These are phyloP conservation scores for Pseudophaeomoniella oleicola DNA, from an alignment of 2,329 filamentous ascomycete species.

Conservation along the genomic window DNA sequence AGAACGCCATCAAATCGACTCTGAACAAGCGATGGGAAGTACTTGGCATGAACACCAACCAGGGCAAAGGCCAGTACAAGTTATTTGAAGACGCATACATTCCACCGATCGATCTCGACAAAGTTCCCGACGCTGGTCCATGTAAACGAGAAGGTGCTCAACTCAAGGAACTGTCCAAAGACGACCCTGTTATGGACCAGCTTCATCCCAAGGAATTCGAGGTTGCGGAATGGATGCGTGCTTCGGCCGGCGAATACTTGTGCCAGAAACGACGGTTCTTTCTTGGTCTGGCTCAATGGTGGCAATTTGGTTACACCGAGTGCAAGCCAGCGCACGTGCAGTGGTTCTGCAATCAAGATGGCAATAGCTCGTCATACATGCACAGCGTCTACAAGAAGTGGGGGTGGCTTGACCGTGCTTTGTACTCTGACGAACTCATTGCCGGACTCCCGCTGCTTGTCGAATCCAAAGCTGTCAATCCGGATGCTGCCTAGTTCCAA, in stretches of 20 bases:
- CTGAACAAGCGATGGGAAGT: background rate
- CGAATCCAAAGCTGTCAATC: background rate
- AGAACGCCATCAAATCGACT: background rate
- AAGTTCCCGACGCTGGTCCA: background rate
- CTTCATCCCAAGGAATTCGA: background rate
- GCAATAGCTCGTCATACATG: background rate
- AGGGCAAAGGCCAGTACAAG: background rate
- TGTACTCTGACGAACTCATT: background rate
- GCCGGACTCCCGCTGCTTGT: background rate
- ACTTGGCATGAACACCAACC: background rate
- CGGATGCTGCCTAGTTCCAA: too few species aligned
- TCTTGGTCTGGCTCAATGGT: background rate
- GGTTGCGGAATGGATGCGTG: background rate
- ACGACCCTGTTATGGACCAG: background rate
- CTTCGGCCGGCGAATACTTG: background rate
- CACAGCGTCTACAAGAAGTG: background rate
- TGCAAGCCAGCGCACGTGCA: background rate
- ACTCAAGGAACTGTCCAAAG: background rate
- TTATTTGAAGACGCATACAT: background rate
- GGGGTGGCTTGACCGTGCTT: background rate
- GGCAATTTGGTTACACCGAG: background rate
- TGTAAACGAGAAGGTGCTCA: background rate
- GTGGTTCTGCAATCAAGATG: background rate
- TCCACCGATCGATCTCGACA: background rate
- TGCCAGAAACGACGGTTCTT: background rate